phyloP scores from a whole-genome alignment of 352 stramenopile species.

The Halophytophthora batemanensis region DNA sequence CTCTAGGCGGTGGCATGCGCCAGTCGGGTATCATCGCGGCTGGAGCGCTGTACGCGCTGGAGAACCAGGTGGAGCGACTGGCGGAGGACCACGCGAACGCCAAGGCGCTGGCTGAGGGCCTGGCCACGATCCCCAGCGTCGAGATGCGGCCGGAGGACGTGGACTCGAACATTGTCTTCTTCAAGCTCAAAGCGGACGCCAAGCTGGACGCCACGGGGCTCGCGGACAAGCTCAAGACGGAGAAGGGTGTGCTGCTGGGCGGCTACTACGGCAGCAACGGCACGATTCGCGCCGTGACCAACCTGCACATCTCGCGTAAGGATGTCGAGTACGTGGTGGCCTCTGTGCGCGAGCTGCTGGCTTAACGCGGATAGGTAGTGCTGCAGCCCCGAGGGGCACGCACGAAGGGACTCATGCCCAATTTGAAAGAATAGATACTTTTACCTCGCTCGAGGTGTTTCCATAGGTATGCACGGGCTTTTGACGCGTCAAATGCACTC shows the following conservation, averaged over 20 bases:
- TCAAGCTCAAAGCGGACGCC: slow-evolving; percentile 48
- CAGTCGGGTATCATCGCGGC: slow-evolving; percentile 93
- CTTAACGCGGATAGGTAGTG: slow-evolving; percentile 10
- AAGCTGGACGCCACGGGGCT: slow-evolving; percentile 56
- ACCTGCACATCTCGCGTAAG: slow-evolving; percentile 64
- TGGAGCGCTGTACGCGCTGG: slow-evolving; percentile 89
- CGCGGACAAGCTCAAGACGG: slow-evolving; percentile 47
- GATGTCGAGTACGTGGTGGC: slow-evolving; percentile 65
- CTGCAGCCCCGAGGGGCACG: no score
- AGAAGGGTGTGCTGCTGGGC: slow-evolving; percentile 69
- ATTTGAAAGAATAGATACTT: no score
- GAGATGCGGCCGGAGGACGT: slow-evolving; percentile 51
- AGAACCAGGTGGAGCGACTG: slow-evolving; percentile 84
- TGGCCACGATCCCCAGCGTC: slow-evolving; percentile 66
- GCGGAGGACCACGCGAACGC: slow-evolving; percentile 82
- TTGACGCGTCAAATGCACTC: no score
- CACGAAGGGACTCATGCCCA: no score
- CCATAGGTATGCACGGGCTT: no score
- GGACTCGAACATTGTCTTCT: slow-evolving; percentile 91
- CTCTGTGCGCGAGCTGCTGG: slow-evolving; percentile 54
- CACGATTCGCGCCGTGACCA: slow-evolving; percentile 66
- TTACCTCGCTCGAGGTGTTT: no score
- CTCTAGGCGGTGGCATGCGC: slow-evolving; percentile 96
- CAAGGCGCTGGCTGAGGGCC: slow-evolving; percentile 55
- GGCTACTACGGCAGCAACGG: slow-evolving; percentile 53